Evolutionary conservation across 805 yeast species (phyloP), one percentile per base, ranked within the genome.

Genomic region (Alloascoidea africana): DNA sequence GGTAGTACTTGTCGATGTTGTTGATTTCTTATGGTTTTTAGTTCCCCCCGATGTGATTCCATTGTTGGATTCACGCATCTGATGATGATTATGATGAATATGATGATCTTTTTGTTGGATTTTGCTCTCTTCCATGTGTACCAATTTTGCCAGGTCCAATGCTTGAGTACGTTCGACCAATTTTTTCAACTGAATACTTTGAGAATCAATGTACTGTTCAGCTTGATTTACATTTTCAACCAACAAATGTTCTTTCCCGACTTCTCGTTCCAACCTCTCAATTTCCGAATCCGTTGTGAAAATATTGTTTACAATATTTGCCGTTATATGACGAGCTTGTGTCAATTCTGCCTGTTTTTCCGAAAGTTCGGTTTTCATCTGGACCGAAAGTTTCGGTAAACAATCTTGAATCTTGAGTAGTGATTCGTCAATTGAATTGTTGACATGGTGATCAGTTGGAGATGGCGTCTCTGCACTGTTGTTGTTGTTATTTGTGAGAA

Each of bases 131-230:
- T 73, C 75, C 34, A 59, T 63, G 41, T 75, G 73, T 0, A 73
- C 83, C 14, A 69, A 44, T 40, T 68, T 63, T 0, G 82, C 83
- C 42, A 74, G 49, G 42, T 66, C 66, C 45, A 73, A 55, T 1
- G 84, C 76, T 50, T 79, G 87, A 1, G 76, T 61, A 37, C 81
- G 65, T 51, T 79, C 87, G 19, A 70, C 51, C n/a, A 68, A 49
- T 39, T 58, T 60, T 11, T 58, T 56, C 36, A 73, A 51, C 36
- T 56, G 53, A 16, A 53, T 45, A 16, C 60, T 50, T 42, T 51
- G 46, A 5, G 46, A 40, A 18, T 38, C 41, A 3, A 53, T 56
- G n/a, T 47, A 43, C 23, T 44, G 52, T 17, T 49, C 48, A 2
- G 54, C 54, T 32, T 40, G 27, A 36, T 38, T 6, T 41, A 16